These are phyloP conservation scores for Ogataea neopini DNA, from an alignment of 805 yeast species.

Conservation along the genomic window DNA sequence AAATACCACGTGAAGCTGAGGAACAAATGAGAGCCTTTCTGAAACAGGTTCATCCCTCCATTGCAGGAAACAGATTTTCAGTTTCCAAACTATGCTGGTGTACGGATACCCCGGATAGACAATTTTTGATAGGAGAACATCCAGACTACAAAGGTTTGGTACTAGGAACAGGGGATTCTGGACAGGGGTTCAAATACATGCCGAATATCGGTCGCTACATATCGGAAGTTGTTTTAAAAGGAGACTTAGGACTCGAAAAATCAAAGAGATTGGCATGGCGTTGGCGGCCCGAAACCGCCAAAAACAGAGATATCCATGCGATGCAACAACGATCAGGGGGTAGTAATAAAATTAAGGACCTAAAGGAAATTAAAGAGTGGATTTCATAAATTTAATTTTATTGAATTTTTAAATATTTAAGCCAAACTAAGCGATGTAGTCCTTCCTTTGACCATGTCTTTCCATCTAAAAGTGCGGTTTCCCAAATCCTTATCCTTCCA, in stretches of 20 bases:
- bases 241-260: conserved; percentile 31
- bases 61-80: conserved; percentile 34
- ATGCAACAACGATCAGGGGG: conserved; percentile 26
- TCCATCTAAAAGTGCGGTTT: conserved; percentile 34
- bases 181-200: conserved; percentile 46
- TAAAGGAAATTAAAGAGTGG: conserved; percentile 12
- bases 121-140: conserved; percentile 40
- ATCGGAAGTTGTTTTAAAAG: conserved; percentile 32
- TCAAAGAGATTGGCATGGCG: conserved; percentile 32
- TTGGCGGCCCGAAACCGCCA: conserved; percentile 39
- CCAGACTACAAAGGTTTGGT: conserved; percentile 35
- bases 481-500: conserved; percentile 45
- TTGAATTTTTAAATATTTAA: conserved; percentile 18
- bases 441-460: conserved; percentile 38
- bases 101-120: conserved; percentile 41
- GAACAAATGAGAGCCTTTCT: conserved; percentile 35
- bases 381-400: conserved; percentile 17
- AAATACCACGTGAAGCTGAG: conserved; percentile 38
- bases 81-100: conserved; percentile 38
- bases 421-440: conserved; percentile 43
- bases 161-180: conserved; percentile 49
- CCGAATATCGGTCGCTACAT: conserved; percentile 48
- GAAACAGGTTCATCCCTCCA: conserved; percentile 34
- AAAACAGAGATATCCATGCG: conserved; percentile 35
- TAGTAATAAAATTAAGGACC: conserved; percentile 20